Percentiles rank a stretch among this genome's conserved stretches.
Evolutionary conservation across 2,329 filamentous ascomycete species (phyloP).

Genomic region (Fusarium scirpi): DNA sequence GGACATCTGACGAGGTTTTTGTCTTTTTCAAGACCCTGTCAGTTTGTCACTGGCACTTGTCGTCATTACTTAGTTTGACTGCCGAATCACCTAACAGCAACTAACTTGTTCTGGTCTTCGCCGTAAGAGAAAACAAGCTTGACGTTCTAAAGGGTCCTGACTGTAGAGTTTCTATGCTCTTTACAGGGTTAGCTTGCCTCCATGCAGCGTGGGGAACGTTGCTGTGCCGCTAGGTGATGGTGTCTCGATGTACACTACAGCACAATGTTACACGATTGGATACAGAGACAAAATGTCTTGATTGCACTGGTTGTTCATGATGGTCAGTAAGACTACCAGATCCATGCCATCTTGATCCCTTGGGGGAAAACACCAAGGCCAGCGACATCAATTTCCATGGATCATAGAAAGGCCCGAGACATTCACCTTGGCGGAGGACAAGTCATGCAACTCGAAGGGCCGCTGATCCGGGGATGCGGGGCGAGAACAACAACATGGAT

Average conservation of each 20-base stretch:
- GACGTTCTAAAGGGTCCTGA: slow-evolving; percentile 7
- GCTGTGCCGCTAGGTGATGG: slow-evolving; percentile 2
- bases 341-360: not conserved
- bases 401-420: not conserved
- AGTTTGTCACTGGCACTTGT: slow-evolving; percentile 15
- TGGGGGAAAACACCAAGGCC: too few species aligned
- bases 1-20: slow-evolving; percentile 12
- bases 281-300: not conserved
- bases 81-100: not conserved
- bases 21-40: not conserved
- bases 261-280: slow-evolving; percentile 22
- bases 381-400: not conserved
- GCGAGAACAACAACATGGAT: not conserved
- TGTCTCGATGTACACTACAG: not conserved
- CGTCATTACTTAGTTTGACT: slow-evolving; percentile 27
- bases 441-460: not conserved
- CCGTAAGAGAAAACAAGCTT: slow-evolving; percentile 21
- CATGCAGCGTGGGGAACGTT: slow-evolving; percentile 36
- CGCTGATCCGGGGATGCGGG: slow-evolving; percentile 27
- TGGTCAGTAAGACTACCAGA: not conserved
- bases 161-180: slow-evolving; percentile 5
- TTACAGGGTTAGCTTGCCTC: slow-evolving; percentile 23
- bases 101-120: slow-evolving; percentile 1
- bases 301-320: not conserved
- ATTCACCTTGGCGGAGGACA: not conserved